Conservation (phyloP, 2,329 filamentous ascomycete genomes). For the Curvularia hawaiiensis region DNA sequence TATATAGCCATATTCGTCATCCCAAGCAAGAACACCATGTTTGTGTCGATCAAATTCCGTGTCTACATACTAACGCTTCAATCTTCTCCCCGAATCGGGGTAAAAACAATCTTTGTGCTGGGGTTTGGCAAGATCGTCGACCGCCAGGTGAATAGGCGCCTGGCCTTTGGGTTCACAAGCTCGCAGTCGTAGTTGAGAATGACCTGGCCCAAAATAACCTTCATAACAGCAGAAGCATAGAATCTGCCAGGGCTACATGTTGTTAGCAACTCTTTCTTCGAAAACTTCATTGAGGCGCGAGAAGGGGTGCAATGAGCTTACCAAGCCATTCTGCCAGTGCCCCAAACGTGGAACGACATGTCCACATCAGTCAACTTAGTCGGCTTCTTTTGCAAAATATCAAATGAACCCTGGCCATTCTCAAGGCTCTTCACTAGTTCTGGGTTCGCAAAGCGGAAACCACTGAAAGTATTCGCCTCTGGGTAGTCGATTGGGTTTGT, state of each 20-base stretch:
- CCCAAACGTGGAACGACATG: constrained; percentile 24
- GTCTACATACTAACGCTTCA: not conserved
- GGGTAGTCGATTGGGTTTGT: constrained; percentile 18
- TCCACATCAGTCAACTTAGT: constrained; percentile 20
- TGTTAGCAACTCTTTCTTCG: not conserved
- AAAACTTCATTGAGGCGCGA: not conserved
- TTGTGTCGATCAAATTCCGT: not conserved
- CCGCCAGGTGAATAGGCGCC: constrained; percentile 19
- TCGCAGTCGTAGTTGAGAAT: constrained; percentile 25
- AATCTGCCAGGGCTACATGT: constrained; percentile 19
- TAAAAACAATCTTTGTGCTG: constrained; percentile 18
- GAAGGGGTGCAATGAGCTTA: constrained; percentile 3
- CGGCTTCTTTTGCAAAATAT: constrained; percentile 14
- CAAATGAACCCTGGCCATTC: constrained; percentile 3
- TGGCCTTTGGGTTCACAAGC: constrained; percentile 15
- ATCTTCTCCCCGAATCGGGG: not conserved
- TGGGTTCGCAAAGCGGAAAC: constrained; percentile 27
- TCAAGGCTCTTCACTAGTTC: constrained; percentile 8
- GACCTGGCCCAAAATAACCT: constrained; percentile 21
- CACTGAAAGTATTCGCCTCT: constrained; percentile 20
- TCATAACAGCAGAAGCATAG: constrained; percentile 25
- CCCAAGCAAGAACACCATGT: not conserved
- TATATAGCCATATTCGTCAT: not conserved
- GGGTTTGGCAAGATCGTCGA: constrained; percentile 21
- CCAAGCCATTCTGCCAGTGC: constrained; percentile 26